These are phyloP conservation scores for Amanita thiersii DNA, from an alignment of 768 basidiomycete species.

Conservation along the genomic window DNA sequence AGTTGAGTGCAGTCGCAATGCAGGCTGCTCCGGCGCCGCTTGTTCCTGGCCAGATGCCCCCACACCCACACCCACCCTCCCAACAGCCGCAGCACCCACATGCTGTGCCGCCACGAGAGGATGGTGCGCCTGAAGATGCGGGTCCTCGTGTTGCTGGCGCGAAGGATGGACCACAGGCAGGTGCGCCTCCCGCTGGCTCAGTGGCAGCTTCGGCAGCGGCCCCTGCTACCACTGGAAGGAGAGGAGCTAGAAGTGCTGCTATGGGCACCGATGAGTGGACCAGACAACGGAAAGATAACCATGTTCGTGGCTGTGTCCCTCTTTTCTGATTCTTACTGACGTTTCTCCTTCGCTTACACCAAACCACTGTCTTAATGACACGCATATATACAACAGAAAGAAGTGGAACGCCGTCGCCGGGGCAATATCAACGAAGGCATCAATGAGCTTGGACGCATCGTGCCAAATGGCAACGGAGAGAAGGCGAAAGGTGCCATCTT, in stretches of 20 bases:
- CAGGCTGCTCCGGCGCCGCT: constrained; percentile 29
- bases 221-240: constrained; percentile 28
- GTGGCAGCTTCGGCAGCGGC: constrained; percentile 18
- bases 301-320: constrained; percentile 35
- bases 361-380: neutral
- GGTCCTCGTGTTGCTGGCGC: constrained; percentile 10
- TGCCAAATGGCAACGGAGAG: constrained; percentile 82
- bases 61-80: constrained; percentile 3
- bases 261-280: constrained; percentile 78
- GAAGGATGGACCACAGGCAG: constrained; percentile 10
- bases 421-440: constrained; percentile 98
- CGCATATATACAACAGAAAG: constrained; percentile 57
- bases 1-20: constrained; percentile 46
- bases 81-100: constrained; percentile 10
- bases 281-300: constrained; percentile 74
- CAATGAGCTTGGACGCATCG: constrained; percentile 81
- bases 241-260: constrained; percentile 48
- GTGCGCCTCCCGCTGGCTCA: constrained; percentile 12
- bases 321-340: constrained; percentile 4
- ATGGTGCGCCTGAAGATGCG: constrained; percentile 7
- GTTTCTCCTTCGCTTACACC: neutral
- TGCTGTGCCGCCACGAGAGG: constrained; percentile 12
- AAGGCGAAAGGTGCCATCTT: constrained; percentile 90
- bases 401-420: constrained; percentile 90
- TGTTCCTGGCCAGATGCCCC: constrained; percentile 4